A percentile compares a stretch with the other conserved stretches of the same genome.
phyloP scores from a whole-genome alignment of 352 stramenopile species.

The Blastocystis sp. region DNA sequence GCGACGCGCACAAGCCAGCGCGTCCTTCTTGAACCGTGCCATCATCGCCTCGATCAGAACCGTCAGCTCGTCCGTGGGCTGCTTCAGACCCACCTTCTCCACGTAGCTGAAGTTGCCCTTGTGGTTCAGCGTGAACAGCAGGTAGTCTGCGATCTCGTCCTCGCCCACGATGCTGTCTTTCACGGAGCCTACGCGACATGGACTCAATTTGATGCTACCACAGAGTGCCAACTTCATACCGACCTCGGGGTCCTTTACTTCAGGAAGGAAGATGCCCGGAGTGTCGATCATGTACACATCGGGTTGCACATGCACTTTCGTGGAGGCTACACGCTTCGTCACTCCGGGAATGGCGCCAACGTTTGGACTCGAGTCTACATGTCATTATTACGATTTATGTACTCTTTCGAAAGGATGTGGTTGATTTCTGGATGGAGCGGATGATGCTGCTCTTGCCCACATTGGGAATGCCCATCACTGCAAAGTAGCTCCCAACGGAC shows the following conservation, averaged over 20 bases:
- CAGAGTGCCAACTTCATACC: conserved; percentile 81
- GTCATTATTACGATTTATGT: background rate
- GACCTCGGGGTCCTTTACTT: conserved; percentile 79
- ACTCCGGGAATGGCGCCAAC: conserved; percentile 81
- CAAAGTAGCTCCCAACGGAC: conserved; percentile 64
- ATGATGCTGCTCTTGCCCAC: conserved; percentile 86
- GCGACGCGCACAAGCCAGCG: conserved; percentile 16
- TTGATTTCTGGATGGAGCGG: conserved; percentile 50
- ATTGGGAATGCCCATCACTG: conserved; percentile 83
- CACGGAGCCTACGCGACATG: conserved; percentile 76
- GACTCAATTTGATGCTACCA: conserved; percentile 8
- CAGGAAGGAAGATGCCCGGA: conserved; percentile 82
- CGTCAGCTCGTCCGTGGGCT: conserved; percentile 79
- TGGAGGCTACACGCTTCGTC: conserved; percentile 82
- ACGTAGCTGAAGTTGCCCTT: conserved; percentile 80
- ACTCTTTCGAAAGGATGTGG: conserved; percentile 32
- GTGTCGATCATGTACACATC: conserved; percentile 84
- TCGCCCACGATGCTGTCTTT: conserved; percentile 82
- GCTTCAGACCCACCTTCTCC: conserved; percentile 76
- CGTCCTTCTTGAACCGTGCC: conserved; percentile 29
- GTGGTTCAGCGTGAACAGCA: conserved; percentile 83
- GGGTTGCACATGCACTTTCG: conserved; percentile 77
- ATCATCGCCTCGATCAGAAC: conserved; percentile 77
- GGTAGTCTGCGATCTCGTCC: conserved; percentile 83
- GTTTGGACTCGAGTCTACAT: conserved; percentile 76